A percentile compares a stretch with the other conserved stretches of the same genome.
Evolutionary conservation across 1,284 basidiomycete genomes (phyloP).

Genomic region (Cryptococcus maquisensis): DNA sequence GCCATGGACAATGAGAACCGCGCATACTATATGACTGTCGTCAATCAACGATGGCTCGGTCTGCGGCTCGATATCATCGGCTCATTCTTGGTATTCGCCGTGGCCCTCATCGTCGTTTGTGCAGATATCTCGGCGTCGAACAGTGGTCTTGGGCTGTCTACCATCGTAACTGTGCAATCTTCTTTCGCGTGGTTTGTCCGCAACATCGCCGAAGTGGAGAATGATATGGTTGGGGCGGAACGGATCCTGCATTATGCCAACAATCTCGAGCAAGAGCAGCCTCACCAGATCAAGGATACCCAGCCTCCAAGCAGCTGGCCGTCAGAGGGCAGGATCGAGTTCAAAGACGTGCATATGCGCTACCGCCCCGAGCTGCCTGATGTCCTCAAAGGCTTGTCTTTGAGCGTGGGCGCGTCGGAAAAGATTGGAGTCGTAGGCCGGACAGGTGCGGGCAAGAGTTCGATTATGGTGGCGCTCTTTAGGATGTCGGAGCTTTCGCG

Average conservation of each 20-base stretch:
- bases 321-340: conserved; percentile 33
- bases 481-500: conserved; percentile 59
- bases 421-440: conserved; percentile 65
- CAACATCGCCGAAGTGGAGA: conserved; percentile 63
- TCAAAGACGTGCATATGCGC: conserved; percentile 37
- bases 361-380: conserved; percentile 39
- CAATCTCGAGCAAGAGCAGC: conserved; percentile 60
- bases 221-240: conserved; percentile 49
- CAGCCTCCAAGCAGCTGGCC: conserved; percentile 54
- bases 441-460: conserved; percentile 59
- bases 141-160: conserved; percentile 54
- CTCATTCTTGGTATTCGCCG: conserved; percentile 61
- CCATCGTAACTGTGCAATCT: neutral
- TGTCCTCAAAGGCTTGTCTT: conserved; percentile 35
- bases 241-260: conserved; percentile 60
- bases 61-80: conserved; percentile 72
- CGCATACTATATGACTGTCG: conserved; percentile 53
- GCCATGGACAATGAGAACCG: conserved; percentile 72
- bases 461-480: conserved; percentile 62
- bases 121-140: conserved; percentile 74
- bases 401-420: conserved; percentile 28
- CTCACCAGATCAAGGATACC: conserved; percentile 57
- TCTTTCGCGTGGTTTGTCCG: conserved; percentile 49
- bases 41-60: conserved; percentile 63
- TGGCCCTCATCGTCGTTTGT: conserved; percentile 60